A percentile compares a stretch with the other conserved stretches of the same genome.
Evolutionary conservation across 345 rosid species (phyloP).

Genomic region (Lumnitzera littorea): DNA sequence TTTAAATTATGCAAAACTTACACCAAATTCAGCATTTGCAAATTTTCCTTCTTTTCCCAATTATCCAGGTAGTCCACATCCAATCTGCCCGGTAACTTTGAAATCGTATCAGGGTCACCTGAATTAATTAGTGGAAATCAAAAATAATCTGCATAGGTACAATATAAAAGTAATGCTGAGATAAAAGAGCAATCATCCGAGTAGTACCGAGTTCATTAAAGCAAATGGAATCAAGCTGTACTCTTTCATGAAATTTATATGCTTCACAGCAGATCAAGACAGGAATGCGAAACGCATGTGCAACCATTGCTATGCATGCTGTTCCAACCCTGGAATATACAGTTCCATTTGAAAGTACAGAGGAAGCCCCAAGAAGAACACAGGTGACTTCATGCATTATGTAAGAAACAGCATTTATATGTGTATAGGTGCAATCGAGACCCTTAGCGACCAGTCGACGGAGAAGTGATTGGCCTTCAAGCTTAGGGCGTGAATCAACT

Average conservation of each 20-base stretch:
- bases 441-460: slow-evolving; percentile 83
- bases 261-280: slow-evolving; percentile 95
- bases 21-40: slow-evolving; percentile 78
- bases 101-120: slow-evolving; percentile 84
- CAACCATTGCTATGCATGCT: slow-evolving; percentile 94
- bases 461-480: slow-evolving; percentile 75
- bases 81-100: slow-evolving; percentile 59
- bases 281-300: slow-evolving; percentile 72
- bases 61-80: slow-evolving; percentile 62
- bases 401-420: slow-evolving; percentile 86
- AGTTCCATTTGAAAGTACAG: slow-evolving; percentile 91
- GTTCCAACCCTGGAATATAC: slow-evolving; percentile 94
- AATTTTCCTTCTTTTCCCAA: slow-evolving; percentile 40
- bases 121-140: slow-evolving; percentile 6
- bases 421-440: slow-evolving; percentile 76
- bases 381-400: slow-evolving; percentile 90
- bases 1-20: slow-evolving; percentile 24
- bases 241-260: slow-evolving; percentile 93
- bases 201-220: slow-evolving; percentile 82
- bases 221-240: slow-evolving; percentile 92
- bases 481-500: slow-evolving; percentile 93
- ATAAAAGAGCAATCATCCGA: slow-evolving; percentile 1
- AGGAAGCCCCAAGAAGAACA: slow-evolving; percentile 90
- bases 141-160: background rate
- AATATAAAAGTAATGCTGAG: background rate